Percentiles rank a stretch among this genome's conserved stretches.
Conservation (phyloP, 1,284 basidiomycete species). For the Wolfiporia cocos region DNA sequence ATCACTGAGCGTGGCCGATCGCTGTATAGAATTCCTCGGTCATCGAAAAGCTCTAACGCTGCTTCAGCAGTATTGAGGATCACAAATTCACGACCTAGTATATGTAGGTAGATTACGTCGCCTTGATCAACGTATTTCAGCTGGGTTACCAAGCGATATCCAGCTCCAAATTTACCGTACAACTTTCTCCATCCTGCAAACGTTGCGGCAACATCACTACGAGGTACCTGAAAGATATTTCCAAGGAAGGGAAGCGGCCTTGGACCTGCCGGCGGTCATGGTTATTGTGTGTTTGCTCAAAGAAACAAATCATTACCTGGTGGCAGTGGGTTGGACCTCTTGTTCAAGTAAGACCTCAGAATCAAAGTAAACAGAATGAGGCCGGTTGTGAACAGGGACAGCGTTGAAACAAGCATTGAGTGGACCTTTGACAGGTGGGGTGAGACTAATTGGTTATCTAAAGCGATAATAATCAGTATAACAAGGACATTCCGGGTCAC, state of each 20-base stretch:
- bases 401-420: too few species aligned
- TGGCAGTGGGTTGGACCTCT: neutral
- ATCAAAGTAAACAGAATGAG: neutral
- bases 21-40: conserved; percentile 26
- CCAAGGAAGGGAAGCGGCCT: conserved; percentile 16
- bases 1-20: conserved; percentile 11
- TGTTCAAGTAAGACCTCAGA: neutral
- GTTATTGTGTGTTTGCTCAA: too few species aligned
- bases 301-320: neutral
- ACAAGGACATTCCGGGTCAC: too few species aligned
- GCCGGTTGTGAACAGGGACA: too few species aligned
- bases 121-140: conserved; percentile 10
- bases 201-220: conserved; percentile 10
- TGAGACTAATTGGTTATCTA: too few species aligned
- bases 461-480: too few species aligned
- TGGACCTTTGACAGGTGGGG: too few species aligned
- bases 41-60: conserved; percentile 28
- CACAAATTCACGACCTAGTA: conserved; percentile 24
- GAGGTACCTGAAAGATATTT: conserved; percentile 17
- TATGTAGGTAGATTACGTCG: conserved; percentile 24
- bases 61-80: conserved; percentile 27
- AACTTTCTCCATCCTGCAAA: conserved; percentile 14
- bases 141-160: too few species aligned
- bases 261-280: conserved; percentile 2
- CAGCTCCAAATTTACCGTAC: conserved; percentile 15